Evolutionary conservation across 768 basidiomycete genomes (phyloP), one percentile per base, ranked within the genome.

Genomic region (Rhizopogon vulgaris): DNA sequence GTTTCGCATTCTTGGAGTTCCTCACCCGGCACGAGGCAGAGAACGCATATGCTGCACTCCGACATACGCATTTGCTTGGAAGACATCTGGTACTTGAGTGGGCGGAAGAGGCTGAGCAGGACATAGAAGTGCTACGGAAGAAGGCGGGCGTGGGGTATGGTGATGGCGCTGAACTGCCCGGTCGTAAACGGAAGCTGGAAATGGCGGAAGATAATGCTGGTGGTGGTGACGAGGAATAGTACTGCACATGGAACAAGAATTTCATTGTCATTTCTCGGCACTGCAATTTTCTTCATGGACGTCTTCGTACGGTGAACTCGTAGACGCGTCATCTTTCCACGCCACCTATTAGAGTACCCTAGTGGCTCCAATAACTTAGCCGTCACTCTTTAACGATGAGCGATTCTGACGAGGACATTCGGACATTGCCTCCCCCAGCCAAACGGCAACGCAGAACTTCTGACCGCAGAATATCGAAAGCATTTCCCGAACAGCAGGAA

Each of bases 1-100:
- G 96, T 3, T 99, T 98, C 66, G 96, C 94, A 1, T 99, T 98
- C 73, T 76, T 97, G 60, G 94, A 99, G 58, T 98, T 98, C 65
- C 78, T 89, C 17, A 85, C 91, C 2, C 79, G 89, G 15, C 83
- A 84, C 45, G 95, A 99, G 61, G 95, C 95, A 2, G 87, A 92
- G 66, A 85, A 85, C 39, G 95, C 92, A 0, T 92, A 86, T 67
- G 81, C 79, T 25, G 84, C 91, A 10, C 78, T 99, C 22, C 80
- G 83, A 58, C 94, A 98, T 69, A 96, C 94, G 0, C 96, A 98
- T 76, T 83, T 98, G 60, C 83, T 99, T 18, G 95, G 96, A 8
- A 73, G 96, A 34, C 96, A 99, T 77, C 71, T 99, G 40, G 93
- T 98, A 3, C 73, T 99, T 39, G 85, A 98, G 66, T 96, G 94